These are phyloP conservation scores for Sisymbrium irio DNA, from an alignment of 345 rosid species.

Conservation along the genomic window DNA sequence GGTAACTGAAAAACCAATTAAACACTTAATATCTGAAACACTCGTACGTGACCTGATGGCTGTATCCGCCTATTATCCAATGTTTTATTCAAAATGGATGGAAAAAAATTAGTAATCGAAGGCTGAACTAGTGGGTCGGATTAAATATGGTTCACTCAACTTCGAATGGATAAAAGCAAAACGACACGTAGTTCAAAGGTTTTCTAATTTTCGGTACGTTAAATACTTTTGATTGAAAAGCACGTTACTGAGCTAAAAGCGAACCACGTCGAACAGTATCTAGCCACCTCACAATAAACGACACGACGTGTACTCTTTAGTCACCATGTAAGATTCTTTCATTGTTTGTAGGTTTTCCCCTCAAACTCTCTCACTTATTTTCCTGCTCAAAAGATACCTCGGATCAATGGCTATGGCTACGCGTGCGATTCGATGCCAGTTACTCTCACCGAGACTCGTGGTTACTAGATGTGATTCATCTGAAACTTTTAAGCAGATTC, in stretches of 20 bases:
- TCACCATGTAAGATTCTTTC: constrained; percentile 32
- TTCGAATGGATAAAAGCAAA: constrained; percentile 28
- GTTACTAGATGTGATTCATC: constrained; percentile 29
- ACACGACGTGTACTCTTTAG: constrained; percentile 37
- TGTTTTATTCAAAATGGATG: too few relatives aligned
- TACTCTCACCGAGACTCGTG: neutral
- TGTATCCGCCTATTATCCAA: too few relatives aligned
- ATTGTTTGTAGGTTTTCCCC: neutral
- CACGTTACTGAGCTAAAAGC: constrained; percentile 25
- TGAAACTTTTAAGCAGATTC: constrained; percentile 39
- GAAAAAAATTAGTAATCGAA: too few relatives aligned
- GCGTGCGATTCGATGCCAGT: constrained; percentile 44
- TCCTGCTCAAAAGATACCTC: constrained; percentile 10
- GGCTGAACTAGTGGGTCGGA: neutral
- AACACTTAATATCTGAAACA: too few relatives aligned
- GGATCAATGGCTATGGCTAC: constrained; percentile 58
- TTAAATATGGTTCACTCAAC: constrained; percentile 17
- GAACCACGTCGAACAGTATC: constrained; percentile 31
- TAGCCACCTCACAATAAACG: constrained; percentile 38
- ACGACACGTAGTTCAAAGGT: constrained; percentile 24
- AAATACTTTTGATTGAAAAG: constrained; percentile 19
- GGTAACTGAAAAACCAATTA: too few relatives aligned
- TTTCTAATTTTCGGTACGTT: neutral
- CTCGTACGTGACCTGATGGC: too few relatives aligned
- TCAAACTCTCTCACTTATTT: neutral